Percentiles rank a stretch among this genome's conserved stretches.
Evolutionary conservation across 169 alveolate genomes (phyloP).

Genomic region (Plasmodium vinckei): DNA sequence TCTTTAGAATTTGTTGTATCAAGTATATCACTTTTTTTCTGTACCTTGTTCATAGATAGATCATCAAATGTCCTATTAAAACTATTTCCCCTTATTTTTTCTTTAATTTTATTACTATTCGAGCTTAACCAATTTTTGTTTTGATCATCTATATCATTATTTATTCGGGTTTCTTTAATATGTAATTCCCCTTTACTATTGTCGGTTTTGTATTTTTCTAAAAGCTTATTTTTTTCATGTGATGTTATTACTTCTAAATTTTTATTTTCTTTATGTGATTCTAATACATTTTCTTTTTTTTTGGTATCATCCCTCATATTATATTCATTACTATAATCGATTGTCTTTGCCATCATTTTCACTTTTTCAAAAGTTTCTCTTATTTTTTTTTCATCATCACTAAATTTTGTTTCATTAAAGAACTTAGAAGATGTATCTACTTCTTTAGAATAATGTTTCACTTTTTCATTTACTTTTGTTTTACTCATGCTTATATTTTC

Average conservation of each 20-base stretch:
- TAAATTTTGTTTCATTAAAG: constrained; percentile 30
- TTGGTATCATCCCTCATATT: background rate
- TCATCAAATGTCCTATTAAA: background rate
- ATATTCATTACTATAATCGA: constrained; percentile 1
- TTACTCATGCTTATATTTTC: background rate
- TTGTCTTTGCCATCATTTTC: constrained; percentile 25
- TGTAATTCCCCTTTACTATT: too few species aligned
- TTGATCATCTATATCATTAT: too few species aligned
- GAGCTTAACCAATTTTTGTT: too few species aligned
- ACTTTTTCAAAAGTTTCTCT: constrained; percentile 53
- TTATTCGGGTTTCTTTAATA: too few species aligned
- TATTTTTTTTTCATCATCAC: constrained; percentile 29
- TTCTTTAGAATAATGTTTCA: background rate
- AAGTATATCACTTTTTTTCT: too few species aligned
- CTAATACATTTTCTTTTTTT: too few species aligned
- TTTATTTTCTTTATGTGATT: too few species aligned
- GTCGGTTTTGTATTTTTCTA: too few species aligned
- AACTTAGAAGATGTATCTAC: background rate
- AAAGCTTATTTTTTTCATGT: too few species aligned
- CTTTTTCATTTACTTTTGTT: background rate
- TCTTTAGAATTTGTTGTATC: background rate
- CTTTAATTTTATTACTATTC: background rate
- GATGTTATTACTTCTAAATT: too few species aligned
- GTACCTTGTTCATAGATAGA: background rate
- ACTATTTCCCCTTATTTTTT: background rate